Evolutionary conservation across 805 yeast genomes (phyloP), one percentile per base, ranked within the genome.

Genomic region (Nakazawaea anatomiae): DNA sequence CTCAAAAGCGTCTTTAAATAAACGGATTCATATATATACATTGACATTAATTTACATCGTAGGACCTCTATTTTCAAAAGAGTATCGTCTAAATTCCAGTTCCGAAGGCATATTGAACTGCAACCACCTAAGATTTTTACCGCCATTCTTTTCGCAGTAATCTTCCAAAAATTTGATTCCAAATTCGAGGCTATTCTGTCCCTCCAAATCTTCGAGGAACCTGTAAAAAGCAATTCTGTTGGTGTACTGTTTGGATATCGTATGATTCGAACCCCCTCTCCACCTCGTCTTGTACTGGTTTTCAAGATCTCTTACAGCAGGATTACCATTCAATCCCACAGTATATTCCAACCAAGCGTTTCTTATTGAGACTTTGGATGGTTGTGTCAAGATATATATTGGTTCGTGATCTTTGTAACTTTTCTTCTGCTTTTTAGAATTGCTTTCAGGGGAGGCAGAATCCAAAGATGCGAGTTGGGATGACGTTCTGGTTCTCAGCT

Each of bases 221-320:
- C 39, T 42, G 29, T 51, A 51, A 34, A 51, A 51, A 18, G 47
- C 39, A 31, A 51, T 32, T 39, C 53, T 51, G 31, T 51, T 51
- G 27, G 53, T 51, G 31, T 51, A 70, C 41, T 52, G 57, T 45
- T 58, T 58, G 10, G 56, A 9, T 64, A 68, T 59, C 62, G 69
- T 39, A 62, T 63, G 56, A 63, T 68, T 52, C 57, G 67, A 46
- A 53, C 71, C 52, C 56, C 60, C 55, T 41, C 76, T 60, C 77
- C 77, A 73, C 36, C 67, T 64, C 46, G 71, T 68, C 5, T 75
- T 74, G 54, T 65, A 72, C 41, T 63, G 63, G 30, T 66, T 66
- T 48, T 73, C 76, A n/a, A 73, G 60, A 14, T 62, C 63, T 50
- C 66, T 64, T 12, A 73, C 67, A 2, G 76, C 65, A 6, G 75